These are phyloP conservation scores for Trichomonas tenax DNA, from an alignment of 208 protist species.

Conservation along the genomic window DNA sequence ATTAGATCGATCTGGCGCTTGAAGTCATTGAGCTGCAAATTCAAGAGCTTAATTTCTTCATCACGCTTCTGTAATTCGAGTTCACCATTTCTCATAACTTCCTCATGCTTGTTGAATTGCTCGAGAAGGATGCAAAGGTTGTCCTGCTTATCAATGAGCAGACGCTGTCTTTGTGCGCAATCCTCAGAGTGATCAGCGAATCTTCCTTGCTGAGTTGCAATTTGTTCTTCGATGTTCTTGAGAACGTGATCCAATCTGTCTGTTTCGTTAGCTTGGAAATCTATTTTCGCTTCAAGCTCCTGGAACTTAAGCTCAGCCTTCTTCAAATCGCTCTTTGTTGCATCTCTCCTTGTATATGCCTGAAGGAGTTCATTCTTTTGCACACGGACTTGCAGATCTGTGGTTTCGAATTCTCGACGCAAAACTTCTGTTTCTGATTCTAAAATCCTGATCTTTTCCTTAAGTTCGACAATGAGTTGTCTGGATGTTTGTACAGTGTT, in stretches of 20 bases:
- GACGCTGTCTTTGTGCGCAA: background rate
- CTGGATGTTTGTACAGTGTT: background rate
- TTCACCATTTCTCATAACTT: slow-evolving; percentile 16
- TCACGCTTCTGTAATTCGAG: background rate
- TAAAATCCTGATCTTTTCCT: slow-evolving; percentile 11
- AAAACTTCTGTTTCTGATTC: background rate
- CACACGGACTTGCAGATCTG: background rate
- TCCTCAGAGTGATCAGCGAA: background rate
- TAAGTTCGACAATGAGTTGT: background rate
- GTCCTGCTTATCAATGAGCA: background rate
- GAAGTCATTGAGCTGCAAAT: background rate
- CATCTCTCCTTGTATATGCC: background rate
- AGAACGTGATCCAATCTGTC: background rate
- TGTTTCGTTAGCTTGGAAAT: slow-evolving; percentile 4
- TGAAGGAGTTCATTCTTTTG: background rate
- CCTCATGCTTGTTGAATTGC: background rate
- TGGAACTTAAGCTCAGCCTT: background rate
- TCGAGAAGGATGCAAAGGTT: background rate
- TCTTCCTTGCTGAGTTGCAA: background rate
- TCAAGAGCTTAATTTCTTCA: background rate
- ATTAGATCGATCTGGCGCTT: background rate
- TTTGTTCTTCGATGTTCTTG: background rate
- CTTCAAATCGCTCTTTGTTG: background rate
- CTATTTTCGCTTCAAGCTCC: background rate
- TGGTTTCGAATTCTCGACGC: background rate